A percentile compares a stretch with the other conserved stretches of the same genome.
phyloP scores from a whole-genome alignment of 495 filamentous ascomycete species.

The Staphylotrichum longicolle region DNA sequence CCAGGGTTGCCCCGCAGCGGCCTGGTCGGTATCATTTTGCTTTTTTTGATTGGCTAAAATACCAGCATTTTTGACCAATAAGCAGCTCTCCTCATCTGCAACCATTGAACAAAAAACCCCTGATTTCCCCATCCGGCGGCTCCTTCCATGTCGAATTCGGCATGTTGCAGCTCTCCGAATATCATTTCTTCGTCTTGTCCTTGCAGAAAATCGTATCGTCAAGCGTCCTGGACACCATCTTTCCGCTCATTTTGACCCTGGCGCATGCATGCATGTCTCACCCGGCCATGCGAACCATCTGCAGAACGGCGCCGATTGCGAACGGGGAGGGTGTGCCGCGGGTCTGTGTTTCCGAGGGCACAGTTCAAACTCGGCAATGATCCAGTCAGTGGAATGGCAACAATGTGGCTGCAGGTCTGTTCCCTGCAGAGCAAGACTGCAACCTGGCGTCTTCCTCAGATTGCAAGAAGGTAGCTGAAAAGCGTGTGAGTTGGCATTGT shows the following conservation, averaged over 20 bases:
- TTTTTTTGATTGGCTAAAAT: constrained; percentile 32
- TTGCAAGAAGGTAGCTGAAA: constrained; percentile 4
- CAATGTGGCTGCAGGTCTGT: not conserved
- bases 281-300: constrained; percentile 27
- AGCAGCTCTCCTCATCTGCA: not conserved
- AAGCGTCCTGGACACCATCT: constrained; percentile 1
- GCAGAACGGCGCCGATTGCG: constrained; percentile 16
- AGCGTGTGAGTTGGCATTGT: constrained; percentile 8
- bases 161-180: not conserved
- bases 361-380: not conserved
- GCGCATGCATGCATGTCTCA: constrained; percentile 28
- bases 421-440: no score
- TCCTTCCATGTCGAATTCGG: constrained; percentile 8
- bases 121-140: constrained; percentile 2
- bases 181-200: not conserved
- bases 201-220: not conserved
- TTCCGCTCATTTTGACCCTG: constrained; percentile 8
- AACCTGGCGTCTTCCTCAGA: no score
- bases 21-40: not conserved
- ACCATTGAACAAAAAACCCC: constrained; percentile 3
- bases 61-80: constrained; percentile 29
- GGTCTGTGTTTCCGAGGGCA: constrained; percentile 1
- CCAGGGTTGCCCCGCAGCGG: constrained; percentile 13
- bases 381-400: no score
- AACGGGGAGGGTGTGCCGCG: constrained; percentile 22